Conservation (phyloP, 2,329 filamentous ascomycete species). For the Lachnellula willkommii region DNA sequence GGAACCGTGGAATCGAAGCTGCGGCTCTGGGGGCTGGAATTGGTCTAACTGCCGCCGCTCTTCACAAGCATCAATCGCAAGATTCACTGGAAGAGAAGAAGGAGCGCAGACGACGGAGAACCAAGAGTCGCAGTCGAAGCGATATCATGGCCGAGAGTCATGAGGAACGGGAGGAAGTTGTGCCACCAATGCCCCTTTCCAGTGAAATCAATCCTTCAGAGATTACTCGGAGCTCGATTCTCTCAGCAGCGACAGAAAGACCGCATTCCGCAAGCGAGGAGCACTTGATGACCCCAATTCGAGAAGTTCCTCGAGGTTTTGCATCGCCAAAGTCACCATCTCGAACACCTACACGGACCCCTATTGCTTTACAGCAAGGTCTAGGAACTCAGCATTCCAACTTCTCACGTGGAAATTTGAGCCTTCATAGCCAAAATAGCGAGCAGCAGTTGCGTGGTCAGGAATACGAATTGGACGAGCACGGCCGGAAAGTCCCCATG, state of each 20-base stretch:
- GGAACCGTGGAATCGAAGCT: constrained; percentile 23
- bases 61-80: constrained; percentile 60
- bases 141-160: constrained; percentile 44
- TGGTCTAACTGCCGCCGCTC: constrained; percentile 55
- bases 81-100: constrained; percentile 48
- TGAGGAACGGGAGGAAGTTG: constrained; percentile 50
- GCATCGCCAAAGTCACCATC: constrained; percentile 56
- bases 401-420: constrained; percentile 42
- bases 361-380: constrained; percentile 48
- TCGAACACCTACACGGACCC: constrained; percentile 59
- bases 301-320: constrained; percentile 57
- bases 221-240: constrained; percentile 78
- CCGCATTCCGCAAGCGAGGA: constrained; percentile 64
- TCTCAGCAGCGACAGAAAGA: constrained; percentile 73
- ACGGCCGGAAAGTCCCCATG: constrained; percentile 31
- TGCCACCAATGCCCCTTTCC: constrained; percentile 78
- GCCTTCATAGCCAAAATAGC: constrained; percentile 38
- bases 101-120: constrained; percentile 36
- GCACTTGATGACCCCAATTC: constrained; percentile 47
- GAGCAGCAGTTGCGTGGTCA: constrained; percentile 39
- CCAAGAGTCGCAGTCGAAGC: constrained; percentile 43
- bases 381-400: constrained; percentile 60
- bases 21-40: constrained; percentile 36
- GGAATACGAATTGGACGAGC: constrained; percentile 32
- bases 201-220: constrained; percentile 85